Evolutionary conservation across 1,284 basidiomycete genomes (phyloP).

Genomic region (Austroboletus novae-zelandiae): DNA sequence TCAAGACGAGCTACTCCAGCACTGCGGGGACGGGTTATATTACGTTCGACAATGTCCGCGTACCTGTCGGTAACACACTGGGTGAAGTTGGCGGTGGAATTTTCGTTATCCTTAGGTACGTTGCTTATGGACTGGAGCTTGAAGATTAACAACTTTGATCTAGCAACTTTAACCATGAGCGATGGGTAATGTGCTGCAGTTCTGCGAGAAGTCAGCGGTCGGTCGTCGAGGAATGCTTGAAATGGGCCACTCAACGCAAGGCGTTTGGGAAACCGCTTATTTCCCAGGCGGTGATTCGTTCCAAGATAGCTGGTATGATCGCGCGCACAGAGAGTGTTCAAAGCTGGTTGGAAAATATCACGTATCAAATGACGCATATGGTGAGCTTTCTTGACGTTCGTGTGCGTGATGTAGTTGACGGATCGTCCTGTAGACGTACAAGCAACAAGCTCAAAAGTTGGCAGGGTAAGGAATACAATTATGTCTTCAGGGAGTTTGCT

Average conservation of each 20-base stretch:
- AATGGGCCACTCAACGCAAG: conserved; percentile 64
- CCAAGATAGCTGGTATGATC: conserved; percentile 72
- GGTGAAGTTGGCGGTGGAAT: conserved; percentile 80
- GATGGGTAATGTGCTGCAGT: conserved; percentile 65
- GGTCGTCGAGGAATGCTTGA: conserved; percentile 54
- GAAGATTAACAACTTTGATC: conserved; percentile 12
- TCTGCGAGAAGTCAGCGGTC: conserved; percentile 48
- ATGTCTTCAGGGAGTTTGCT: not conserved
- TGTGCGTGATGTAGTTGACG: conserved; percentile 1
- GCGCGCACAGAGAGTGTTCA: conserved; percentile 62
- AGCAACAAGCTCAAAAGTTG: conserved; percentile 55
- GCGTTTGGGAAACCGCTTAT: conserved; percentile 73
- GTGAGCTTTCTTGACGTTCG: conserved; percentile 28
- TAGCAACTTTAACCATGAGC: conserved; percentile 63
- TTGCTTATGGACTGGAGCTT: not conserved
- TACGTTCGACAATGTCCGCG: conserved; percentile 81
- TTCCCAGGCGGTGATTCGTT: conserved; percentile 68
- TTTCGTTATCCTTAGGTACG: conserved; percentile 54
- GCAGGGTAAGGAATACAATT: conserved; percentile 48
- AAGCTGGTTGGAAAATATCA: conserved; percentile 87
- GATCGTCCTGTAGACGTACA: conserved; percentile 42
- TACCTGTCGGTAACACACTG: conserved; percentile 77
- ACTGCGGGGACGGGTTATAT: conserved; percentile 76
- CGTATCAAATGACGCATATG: conserved; percentile 93
- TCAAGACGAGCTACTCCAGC: conserved; percentile 74